Percentiles rank a stretch among this genome's conserved stretches.
Conservation (phyloP, 176 grass and related monocot species). For the Saccharum officinarum region DNA sequence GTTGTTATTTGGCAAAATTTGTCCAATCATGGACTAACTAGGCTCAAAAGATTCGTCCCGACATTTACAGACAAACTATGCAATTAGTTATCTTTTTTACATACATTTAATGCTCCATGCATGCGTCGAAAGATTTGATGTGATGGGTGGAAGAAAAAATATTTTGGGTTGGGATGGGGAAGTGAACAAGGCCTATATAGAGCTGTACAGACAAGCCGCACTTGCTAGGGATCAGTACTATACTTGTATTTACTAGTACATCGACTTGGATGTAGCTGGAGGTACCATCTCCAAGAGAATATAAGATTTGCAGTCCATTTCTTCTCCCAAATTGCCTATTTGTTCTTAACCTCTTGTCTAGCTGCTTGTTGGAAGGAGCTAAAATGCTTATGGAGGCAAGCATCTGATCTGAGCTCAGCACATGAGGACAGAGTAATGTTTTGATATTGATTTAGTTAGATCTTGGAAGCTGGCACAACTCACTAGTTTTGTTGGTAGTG, state of each 20-base stretch:
- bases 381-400: slow-evolving; percentile 28
- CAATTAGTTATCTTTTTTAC: no score
- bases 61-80: no score
- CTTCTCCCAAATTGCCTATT: slow-evolving; percentile 37
- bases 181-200: slow-evolving; percentile 19
- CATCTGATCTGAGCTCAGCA: slow-evolving; percentile 25
- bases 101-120: no score
- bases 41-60: no score
- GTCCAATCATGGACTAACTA: no score
- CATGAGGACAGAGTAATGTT: slow-evolving; percentile 9
- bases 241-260: slow-evolving; percentile 12
- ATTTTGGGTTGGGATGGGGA: no score
- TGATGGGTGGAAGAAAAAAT: no score
- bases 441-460: slow-evolving; percentile 24
- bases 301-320: slow-evolving; percentile 2
- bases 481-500: slow-evolving; percentile 22
- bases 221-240: slow-evolving; percentile 47
- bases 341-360: slow-evolving; percentile 52
- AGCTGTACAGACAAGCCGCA: slow-evolving; percentile 22
- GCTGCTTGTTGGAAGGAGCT: slow-evolving; percentile 10
- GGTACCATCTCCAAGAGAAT: slow-evolving; percentile 25
- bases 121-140: no score
- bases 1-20: no score
- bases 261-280: slow-evolving; percentile 33
- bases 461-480: slow-evolving; percentile 36